A percentile compares a stretch with the other conserved stretches of the same genome.
These are phyloP conservation scores for Aureobasidium sp. DNA, from an alignment of 2,329 filamentous ascomycete species.

Conservation along the genomic window DNA sequence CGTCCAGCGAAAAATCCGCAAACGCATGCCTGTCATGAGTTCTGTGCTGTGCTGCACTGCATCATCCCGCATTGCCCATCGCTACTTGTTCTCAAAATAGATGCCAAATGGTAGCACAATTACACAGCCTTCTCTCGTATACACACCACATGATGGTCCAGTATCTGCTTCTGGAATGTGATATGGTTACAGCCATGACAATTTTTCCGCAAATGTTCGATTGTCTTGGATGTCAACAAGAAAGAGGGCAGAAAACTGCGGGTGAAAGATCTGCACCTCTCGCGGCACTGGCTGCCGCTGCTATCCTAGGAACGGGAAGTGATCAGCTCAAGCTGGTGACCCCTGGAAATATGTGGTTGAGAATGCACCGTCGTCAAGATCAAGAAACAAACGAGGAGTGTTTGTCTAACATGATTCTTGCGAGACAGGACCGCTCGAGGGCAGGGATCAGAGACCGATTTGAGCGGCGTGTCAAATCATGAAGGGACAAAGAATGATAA, in stretches of 20 bases:
- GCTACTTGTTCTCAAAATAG: neutral
- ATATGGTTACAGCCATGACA: neutral
- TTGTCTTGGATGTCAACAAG: neutral
- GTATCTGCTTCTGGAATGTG: neutral
- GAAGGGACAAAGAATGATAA: neutral
- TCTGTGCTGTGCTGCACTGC: neutral
- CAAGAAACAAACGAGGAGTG: neutral
- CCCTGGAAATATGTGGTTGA: neutral
- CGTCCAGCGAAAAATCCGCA: neutral
- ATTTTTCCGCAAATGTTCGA: neutral
- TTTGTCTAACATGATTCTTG: neutral
- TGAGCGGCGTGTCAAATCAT: neutral
- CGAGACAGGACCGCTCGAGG: neutral
- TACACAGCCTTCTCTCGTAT: neutral
- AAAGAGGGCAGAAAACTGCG: neutral
- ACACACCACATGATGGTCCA: neutral
- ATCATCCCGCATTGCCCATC: constrained; percentile 9
- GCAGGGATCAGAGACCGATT: neutral
- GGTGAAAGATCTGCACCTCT: constrained; percentile 1
- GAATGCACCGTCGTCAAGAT: neutral
- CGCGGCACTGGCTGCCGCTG: neutral
- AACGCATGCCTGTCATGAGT: neutral
- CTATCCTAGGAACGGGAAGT: constrained; percentile 2
- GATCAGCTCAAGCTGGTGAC: neutral
- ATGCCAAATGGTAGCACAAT: neutral